Base-by-base conservation (phyloP, 441 rosid species). In the Jatropha podagrica region DNA sequence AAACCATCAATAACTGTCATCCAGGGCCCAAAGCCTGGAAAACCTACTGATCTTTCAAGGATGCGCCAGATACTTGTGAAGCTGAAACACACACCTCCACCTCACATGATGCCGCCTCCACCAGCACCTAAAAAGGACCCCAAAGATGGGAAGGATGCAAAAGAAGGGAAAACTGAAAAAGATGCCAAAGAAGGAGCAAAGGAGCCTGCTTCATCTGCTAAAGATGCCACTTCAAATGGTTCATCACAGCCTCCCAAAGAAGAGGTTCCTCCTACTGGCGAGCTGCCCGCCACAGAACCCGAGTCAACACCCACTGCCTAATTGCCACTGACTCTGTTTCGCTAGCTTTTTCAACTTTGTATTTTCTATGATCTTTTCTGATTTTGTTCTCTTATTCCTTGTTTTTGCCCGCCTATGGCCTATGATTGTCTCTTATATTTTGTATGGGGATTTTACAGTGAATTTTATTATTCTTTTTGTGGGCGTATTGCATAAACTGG, bases 21-120 rank as follows among this genome's bases (percentile, higher is more conserved):
- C 60, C 97, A 93, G 75, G 98, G 99, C 40, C 99, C 98, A 40
- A 96, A 93, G 80, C 98, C 99, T 32, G 98, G 98, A 76, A 96
- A 94, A 83, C 97, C 92, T 9, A 89, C 98, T 3, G 99, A 96
- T 78, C 91, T 96, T 26, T 77, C 93, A 7, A 92, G 99, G 80
- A 89, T 96, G 97, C 85, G 97, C 71, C 98, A 96, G 75, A 79
- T 94, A 46, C 88, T 92, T 80, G 52, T 87, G 83, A 93, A 88
- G 86, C 92, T 95, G 70, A 95, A 93, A 81, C 91, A 92, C 66
- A 90, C 86, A 55, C 98, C 98, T 42, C 99, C 97, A 5, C 86
- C 93, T 41, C 98, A 91, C 83, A 95, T 95, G 98, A 82, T 91
- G 79, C 99, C 93, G 13, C 88, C 94, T 23, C 93, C 90, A 32